Conservation (phyloP, 495 filamentous ascomycete species). For the Articulospora tetracladia region DNA sequence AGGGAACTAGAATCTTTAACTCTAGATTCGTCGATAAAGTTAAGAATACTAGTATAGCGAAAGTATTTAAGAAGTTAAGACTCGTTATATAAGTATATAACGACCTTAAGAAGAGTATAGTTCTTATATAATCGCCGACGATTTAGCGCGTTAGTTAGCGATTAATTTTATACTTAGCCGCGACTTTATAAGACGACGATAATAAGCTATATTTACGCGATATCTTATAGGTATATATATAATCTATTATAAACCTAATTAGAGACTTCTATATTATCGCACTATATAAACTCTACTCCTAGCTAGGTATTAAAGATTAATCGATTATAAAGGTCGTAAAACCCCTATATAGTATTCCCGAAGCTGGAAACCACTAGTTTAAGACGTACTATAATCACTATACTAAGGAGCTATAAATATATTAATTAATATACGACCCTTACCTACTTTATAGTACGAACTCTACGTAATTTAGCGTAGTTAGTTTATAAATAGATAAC, state of each 20-base stretch:
- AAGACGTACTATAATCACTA: slow-evolving; percentile 5
- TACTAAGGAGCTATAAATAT: slow-evolving; percentile 3
- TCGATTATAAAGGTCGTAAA: neutral
- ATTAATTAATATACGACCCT: slow-evolving; percentile 6
- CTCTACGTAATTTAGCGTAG: neutral
- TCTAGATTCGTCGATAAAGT: neutral
- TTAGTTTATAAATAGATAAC: slow-evolving; percentile 8
- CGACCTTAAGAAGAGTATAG: neutral
- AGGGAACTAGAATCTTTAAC: neutral
- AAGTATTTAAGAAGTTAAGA: neutral
- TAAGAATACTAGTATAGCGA: neutral
- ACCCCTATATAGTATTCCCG: neutral
- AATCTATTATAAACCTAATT: neutral
- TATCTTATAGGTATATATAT: neutral
- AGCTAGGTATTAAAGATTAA: neutral
- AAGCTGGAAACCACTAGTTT: neutral
- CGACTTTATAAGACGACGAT: neutral
- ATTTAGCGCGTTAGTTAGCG: neutral
- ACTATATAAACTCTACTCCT: neutral
- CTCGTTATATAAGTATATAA: neutral
- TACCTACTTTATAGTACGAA: slow-evolving; percentile 9
- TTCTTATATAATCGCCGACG: neutral
- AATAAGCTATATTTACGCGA: neutral
- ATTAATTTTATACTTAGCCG: neutral
- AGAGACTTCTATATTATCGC: neutral